phyloP scores from a whole-genome alignment of 2,329 filamentous ascomycete genomes.

The Epicoccum sorghinum region DNA sequence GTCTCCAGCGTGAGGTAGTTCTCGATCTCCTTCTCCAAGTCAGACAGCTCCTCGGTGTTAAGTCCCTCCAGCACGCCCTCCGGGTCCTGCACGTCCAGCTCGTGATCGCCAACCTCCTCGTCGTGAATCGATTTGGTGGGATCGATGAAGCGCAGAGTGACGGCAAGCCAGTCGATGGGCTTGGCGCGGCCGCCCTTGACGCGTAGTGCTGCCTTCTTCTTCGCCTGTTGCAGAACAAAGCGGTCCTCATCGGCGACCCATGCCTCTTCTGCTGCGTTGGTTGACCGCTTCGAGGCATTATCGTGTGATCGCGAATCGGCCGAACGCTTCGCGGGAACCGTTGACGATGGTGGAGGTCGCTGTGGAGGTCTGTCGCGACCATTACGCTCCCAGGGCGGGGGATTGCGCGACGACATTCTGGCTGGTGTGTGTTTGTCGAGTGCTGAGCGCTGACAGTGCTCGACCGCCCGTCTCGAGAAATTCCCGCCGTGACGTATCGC shows the following conservation, averaged over 20 bases:
- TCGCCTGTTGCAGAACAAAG: slow-evolving; percentile 94
- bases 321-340: slow-evolving; percentile 51
- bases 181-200: slow-evolving; percentile 90
- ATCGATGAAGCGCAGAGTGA: slow-evolving; percentile 88
- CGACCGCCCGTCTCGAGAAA: slow-evolving; percentile 15
- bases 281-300: slow-evolving; percentile 49
- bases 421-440: background rate
- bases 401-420: slow-evolving; percentile 42
- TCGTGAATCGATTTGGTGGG: slow-evolving; percentile 78
- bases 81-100: slow-evolving; percentile 79
- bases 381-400: slow-evolving; percentile 41
- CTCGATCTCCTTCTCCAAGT: slow-evolving; percentile 83
- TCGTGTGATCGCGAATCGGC: slow-evolving; percentile 51
- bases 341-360: slow-evolving; percentile 37
- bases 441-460: background rate
- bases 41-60: slow-evolving; percentile 68
- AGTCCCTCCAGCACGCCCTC: slow-evolving; percentile 80
- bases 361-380: slow-evolving; percentile 27
- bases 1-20: slow-evolving; percentile 80
- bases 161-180: slow-evolving; percentile 91
- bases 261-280: slow-evolving; percentile 56
- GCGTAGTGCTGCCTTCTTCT: slow-evolving; percentile 96
- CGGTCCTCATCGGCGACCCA: slow-evolving; percentile 96
- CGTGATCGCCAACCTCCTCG: slow-evolving; percentile 78
- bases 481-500: slow-evolving; percentile 29